phyloP scores from a whole-genome alignment of 495 filamentous ascomycete species.

The Haplographium delicatum region DNA sequence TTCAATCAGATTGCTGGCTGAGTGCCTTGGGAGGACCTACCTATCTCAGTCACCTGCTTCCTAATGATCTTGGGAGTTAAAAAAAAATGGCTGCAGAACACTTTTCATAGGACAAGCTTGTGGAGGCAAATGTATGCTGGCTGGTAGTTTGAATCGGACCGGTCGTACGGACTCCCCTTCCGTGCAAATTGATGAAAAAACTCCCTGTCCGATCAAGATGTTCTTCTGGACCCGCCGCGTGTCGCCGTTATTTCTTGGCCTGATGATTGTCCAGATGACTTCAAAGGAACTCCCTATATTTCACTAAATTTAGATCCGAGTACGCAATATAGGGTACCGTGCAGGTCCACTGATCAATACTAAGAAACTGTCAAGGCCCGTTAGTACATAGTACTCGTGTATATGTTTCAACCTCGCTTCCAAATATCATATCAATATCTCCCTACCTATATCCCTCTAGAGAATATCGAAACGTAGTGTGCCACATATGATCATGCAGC shows the following conservation, averaged over 20 bases:
- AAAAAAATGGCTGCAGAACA: not conserved
- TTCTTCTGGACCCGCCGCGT: not conserved
- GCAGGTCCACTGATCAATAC: not conserved
- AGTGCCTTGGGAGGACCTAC: no score
- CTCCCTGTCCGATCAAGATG: not conserved
- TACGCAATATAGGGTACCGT: not conserved
- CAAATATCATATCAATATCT: not conserved
- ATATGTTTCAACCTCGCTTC: not conserved
- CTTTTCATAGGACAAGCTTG: not conserved
- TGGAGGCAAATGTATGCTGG: not conserved
- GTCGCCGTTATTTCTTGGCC: not conserved
- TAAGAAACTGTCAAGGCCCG: not conserved
- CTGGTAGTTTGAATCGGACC: no score
- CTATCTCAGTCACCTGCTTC: not conserved
- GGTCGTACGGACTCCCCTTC: not conserved
- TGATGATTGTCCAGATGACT: no score
- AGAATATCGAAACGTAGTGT: conserved; percentile 5
- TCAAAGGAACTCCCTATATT: not conserved
- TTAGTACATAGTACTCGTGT: not conserved
- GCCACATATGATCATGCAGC: not conserved
- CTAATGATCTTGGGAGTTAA: not conserved
- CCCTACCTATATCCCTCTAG: not conserved
- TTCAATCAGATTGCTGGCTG: not conserved
- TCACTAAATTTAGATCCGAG: not conserved
- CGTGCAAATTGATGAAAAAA: not conserved